Conservation (phyloP, 2,329 filamentous ascomycete species). For the Pseudophaeomoniella oleicola region DNA sequence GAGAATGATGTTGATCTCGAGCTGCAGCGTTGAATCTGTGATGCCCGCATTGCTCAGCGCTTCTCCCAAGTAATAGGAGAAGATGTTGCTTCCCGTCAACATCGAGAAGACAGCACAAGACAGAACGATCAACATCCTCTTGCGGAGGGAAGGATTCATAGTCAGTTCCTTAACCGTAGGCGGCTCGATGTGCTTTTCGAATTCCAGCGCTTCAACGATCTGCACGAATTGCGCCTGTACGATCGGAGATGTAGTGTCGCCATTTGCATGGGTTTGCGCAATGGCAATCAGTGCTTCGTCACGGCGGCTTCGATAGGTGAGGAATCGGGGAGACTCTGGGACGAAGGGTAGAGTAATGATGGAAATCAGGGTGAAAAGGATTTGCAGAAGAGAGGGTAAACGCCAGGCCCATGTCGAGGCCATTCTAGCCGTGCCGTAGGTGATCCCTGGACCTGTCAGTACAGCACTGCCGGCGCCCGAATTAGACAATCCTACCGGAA, state of each 20-base stretch:
- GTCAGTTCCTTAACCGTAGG: no score
- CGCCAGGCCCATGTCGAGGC: conserved; percentile 38
- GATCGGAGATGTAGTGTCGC: no score
- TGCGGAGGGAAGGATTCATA: no score
- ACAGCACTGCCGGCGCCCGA: no score
- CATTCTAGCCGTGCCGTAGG: conserved; percentile 22
- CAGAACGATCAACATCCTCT: no score
- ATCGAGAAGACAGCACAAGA: no score
- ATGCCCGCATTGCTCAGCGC: conserved; percentile 30
- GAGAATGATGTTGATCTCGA: conserved; percentile 30
- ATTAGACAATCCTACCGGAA: no score
- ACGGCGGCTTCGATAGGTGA: conserved; percentile 42
- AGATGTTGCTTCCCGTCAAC: no score
- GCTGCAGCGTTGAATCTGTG: conserved; percentile 17
- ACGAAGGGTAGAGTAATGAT: conserved; percentile 36
- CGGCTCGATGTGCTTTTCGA: no score
- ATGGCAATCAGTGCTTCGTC: conserved; percentile 44
- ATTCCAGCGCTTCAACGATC: no score
- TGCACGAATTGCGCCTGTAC: no score
- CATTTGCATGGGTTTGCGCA: no score
- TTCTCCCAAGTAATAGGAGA: conserved; percentile 28
- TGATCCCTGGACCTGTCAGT: conserved; percentile 35
- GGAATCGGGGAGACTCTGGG: conserved; percentile 49
- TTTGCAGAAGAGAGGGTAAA: conserved; percentile 41
- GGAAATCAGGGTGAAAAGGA: conserved; percentile 31